phyloP scores from a whole-genome alignment of 2,329 filamentous ascomycete genomes.

The Seiridium unicorne region DNA sequence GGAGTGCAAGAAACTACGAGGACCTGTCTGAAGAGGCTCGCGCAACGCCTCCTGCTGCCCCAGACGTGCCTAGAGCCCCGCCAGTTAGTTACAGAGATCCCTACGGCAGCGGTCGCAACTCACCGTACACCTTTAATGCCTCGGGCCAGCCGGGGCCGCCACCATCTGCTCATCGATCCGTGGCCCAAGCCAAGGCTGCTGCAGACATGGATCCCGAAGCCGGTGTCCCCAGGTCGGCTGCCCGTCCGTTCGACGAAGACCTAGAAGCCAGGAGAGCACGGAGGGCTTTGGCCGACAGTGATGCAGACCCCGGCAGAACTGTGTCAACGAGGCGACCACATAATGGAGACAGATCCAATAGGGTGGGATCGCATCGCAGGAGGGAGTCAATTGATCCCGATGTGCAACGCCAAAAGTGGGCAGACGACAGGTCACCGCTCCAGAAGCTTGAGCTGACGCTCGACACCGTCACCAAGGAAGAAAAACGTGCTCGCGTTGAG shows the following conservation, averaged over 20 bases:
- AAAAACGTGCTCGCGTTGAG: constrained; percentile 81
- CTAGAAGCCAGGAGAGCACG: constrained; percentile 7
- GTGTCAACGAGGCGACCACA: constrained; percentile 22
- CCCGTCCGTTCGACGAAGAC: constrained; percentile 26
- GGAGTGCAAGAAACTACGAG: constrained; percentile 40
- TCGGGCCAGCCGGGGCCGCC: constrained; percentile 27
- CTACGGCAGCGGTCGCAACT: constrained; percentile 34
- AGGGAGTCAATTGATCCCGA: constrained; percentile 37
- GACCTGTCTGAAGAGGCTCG: constrained; percentile 34
- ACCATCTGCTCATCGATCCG: constrained; percentile 23
- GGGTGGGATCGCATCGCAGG: constrained; percentile 26
- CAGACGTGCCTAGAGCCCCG: constrained; percentile 60
- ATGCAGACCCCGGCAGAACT: constrained; percentile 17
- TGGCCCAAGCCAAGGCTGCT: constrained; percentile 15
- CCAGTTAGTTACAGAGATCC: constrained; percentile 57
- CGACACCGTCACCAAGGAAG: constrained; percentile 91
- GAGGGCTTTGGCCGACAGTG: constrained; percentile 4
- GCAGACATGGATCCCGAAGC: constrained; percentile 29
- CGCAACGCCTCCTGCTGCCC: constrained; percentile 47
- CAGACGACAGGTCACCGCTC: constrained; percentile 82
- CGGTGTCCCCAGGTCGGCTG: constrained; percentile 27
- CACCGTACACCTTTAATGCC: constrained; percentile 27
- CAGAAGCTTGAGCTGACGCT: constrained; percentile 91
- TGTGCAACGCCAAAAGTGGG: constrained; percentile 57
- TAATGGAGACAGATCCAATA: constrained; percentile 25